Percentiles rank a stretch among this genome's conserved stretches.
phyloP scores from a whole-genome alignment of 306 rosid species.

The Senna siamea region DNA sequence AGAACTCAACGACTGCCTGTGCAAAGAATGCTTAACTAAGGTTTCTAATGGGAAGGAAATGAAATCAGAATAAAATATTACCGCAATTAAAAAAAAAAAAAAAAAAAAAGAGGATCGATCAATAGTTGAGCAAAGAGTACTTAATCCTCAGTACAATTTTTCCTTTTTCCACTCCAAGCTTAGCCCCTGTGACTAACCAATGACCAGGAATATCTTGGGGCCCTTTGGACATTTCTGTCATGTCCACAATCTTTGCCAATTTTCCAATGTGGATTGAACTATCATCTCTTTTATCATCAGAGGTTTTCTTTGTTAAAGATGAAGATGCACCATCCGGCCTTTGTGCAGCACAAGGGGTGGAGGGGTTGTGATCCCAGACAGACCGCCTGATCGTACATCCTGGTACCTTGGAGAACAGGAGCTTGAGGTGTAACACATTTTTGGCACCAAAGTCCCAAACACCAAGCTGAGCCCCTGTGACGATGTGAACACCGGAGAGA shows the following conservation, averaged over 20 bases:
- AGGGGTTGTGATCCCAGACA: slow-evolving; percentile 96
- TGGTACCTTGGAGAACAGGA: slow-evolving; percentile 90
- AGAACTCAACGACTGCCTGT: slow-evolving; percentile 64
- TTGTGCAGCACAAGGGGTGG: slow-evolving; percentile 47
- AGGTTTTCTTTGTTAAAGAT: slow-evolving; percentile 55
- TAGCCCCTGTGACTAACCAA: slow-evolving; percentile 99
- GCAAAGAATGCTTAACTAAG: slow-evolving; percentile 87
- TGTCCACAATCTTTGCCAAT: slow-evolving; percentile 81
- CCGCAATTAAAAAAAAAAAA: slow-evolving; percentile 30
- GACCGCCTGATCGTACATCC: slow-evolving; percentile 96
- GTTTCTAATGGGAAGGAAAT: slow-evolving; percentile 49
- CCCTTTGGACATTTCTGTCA: slow-evolving; percentile 94
- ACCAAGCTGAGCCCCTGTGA: slow-evolving; percentile 97
- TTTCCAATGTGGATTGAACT: slow-evolving; percentile 68
- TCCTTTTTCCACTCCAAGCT: slow-evolving; percentile 97
- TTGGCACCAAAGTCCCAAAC: slow-evolving; percentile 98
- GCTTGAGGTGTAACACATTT: slow-evolving; percentile 91
- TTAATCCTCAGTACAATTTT: slow-evolving; percentile 84
- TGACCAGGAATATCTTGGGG: slow-evolving; percentile 98
- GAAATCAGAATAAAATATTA: slow-evolving; percentile 30
- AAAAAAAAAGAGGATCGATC: slow-evolving; percentile 44
- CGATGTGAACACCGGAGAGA: slow-evolving; percentile 95
- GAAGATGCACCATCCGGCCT: slow-evolving; percentile 78
- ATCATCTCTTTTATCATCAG: slow-evolving; percentile 83
- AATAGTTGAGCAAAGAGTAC: slow-evolving; percentile 88